Evolutionary conservation across 2,329 filamentous ascomycete genomes (phyloP).

Genomic region (Penicillium sp.): DNA sequence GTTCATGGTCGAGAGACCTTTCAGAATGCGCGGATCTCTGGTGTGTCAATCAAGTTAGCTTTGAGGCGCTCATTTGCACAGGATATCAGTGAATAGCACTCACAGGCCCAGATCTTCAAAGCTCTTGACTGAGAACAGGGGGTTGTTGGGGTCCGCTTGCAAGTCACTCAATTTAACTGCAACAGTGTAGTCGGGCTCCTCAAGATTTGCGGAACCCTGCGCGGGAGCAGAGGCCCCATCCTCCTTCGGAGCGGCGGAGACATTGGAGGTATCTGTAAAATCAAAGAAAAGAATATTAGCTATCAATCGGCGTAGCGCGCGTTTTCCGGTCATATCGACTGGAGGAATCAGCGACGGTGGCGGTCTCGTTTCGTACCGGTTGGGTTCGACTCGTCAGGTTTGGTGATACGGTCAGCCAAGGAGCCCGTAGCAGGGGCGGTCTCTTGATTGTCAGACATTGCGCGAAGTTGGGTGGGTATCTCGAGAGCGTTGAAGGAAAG

Average conservation of each 20-base stretch:
- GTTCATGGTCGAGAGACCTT: conserved; percentile 75
- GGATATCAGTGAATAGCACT: conserved; percentile 34
- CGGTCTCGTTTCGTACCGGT: conserved; percentile 29
- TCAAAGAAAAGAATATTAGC: conserved; percentile 18
- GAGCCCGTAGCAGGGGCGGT: conserved; percentile 35
- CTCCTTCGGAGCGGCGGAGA: conserved; percentile 15
- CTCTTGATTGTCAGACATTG: conserved; percentile 39
- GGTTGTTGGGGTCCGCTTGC: conserved; percentile 80
- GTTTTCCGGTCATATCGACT: neutral
- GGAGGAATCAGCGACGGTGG: conserved; percentile 12
- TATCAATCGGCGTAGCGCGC: conserved; percentile 15
- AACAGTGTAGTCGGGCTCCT: conserved; percentile 80
- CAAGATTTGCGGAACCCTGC: conserved; percentile 50
- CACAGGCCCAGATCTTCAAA: conserved; percentile 87
- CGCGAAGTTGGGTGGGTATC: neutral
- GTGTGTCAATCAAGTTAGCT: conserved; percentile 12
- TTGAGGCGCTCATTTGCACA: neutral
- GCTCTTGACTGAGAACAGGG: conserved; percentile 76
- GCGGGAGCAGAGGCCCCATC: conserved; percentile 41
- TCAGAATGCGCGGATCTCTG: conserved; percentile 62
- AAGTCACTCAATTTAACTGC: conserved; percentile 89
- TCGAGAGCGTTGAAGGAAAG: neutral
- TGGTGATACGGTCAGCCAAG: conserved; percentile 50
- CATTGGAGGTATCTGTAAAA: conserved; percentile 14
- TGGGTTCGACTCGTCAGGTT: conserved; percentile 34